phyloP scores from a whole-genome alignment of 352 stramenopile species.

The Albugo candida region DNA sequence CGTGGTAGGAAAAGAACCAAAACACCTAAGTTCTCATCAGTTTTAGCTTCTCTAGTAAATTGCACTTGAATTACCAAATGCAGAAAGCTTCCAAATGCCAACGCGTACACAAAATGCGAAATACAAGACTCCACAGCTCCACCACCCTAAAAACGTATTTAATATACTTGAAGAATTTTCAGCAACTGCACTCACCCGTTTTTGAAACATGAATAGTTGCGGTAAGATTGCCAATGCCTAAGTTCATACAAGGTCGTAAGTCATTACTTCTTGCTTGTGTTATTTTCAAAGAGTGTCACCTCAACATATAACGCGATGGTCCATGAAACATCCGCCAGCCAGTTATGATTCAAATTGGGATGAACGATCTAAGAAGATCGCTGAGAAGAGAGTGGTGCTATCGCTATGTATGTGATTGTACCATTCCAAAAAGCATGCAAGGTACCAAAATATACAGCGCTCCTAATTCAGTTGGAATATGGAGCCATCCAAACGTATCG shows the following conservation, averaged over 20 bases:
- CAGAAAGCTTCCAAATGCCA: constrained; percentile 89
- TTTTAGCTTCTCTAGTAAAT: background rate
- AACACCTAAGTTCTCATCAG: constrained; percentile 43
- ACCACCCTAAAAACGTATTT: constrained; percentile 27
- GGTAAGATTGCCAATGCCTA: constrained; percentile 87
- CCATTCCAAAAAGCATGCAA: constrained; percentile 76
- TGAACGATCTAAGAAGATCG: constrained; percentile 82
- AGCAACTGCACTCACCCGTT: constrained; percentile 34
- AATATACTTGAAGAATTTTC: background rate
- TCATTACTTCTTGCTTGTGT: background rate
- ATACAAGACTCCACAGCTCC: constrained; percentile 92
- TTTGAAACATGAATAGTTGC: constrained; percentile 99
- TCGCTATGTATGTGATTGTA: constrained; percentile 10
- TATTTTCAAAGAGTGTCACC: constrained; percentile 7
- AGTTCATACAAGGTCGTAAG: background rate
- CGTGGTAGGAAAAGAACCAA: constrained; percentile 97
- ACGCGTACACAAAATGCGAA: constrained; percentile 91
- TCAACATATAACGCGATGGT: constrained; percentile 98
- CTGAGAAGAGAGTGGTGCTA: constrained; percentile 18
- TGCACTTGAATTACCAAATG: constrained; percentile 47
- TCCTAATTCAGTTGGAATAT: constrained; percentile 66
- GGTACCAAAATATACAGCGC: constrained; percentile 71
- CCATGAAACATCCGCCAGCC: constrained; percentile 91
- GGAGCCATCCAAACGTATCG: constrained; percentile 89
- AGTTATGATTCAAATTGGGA: constrained; percentile 91